Evolutionary conservation across 768 basidiomycete genomes (phyloP), one percentile per base, ranked within the genome.

Genomic region (Leccinum ochraceum): DNA sequence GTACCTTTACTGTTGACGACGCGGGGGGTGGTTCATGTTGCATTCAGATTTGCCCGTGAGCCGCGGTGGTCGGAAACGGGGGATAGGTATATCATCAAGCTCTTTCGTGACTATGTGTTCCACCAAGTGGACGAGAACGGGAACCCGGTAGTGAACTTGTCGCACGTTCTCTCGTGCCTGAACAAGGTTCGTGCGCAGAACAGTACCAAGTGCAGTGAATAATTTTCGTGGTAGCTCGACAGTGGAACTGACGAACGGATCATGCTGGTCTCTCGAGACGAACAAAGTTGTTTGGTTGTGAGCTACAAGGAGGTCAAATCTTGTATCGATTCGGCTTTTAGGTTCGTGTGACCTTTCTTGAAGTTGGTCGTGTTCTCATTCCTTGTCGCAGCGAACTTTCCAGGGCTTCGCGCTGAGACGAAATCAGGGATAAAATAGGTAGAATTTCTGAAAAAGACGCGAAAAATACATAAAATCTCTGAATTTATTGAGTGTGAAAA

Each of bases 11-110:
- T 3, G n/a, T 46, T 20, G 17, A 14, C 9, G 46, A 20, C 42
- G 28, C 4, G 32, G 34, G 9, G 6, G 32, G 36, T 57, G 57
- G 37, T 54, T 63, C 30, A 67, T 4, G 6, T n/a, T 51, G 58
- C 3, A n/a, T n/a, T 49, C 22, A 95, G 94, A 67, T 97, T 97
- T 67, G 90, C 95, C n/a, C 88, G 90, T 46, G 96, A 98, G 68
- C 87, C 92, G 2, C 84, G 95, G 3, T 99, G 97, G 97, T 95
- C 95, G 13, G 97, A 99, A 71, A 98, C 97, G 0, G 97, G 97
- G 2, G 97, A 99, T 70, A 81, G 96, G 62, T 99, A 99, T 73
- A 94, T 98, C 71, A 84, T 99, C 80, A 98, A 97, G 80, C 83
- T 99, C 51, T 98, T 99, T 83, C 85, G 97, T 17, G 97, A 99